These are phyloP conservation scores for Kodamaea fukazawae DNA, from an alignment of 805 yeast species.

Conservation along the genomic window DNA sequence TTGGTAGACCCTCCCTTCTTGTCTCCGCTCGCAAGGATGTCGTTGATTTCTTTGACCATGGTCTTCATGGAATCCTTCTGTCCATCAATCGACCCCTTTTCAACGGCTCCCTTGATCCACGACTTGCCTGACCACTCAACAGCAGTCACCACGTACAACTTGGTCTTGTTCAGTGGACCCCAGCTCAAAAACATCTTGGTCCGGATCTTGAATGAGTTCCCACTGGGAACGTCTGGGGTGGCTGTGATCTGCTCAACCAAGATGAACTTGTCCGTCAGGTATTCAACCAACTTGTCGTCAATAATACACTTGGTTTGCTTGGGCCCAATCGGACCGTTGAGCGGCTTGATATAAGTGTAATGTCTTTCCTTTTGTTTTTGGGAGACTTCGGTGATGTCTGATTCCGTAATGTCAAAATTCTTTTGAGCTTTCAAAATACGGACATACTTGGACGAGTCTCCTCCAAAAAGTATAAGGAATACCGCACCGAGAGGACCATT, in stretches of 20 bases:
- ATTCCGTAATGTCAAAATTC: conserved; percentile 23
- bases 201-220: conserved; percentile 71
- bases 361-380: conserved; percentile 44
- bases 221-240: conserved; percentile 96
- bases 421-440: conserved; percentile 32
- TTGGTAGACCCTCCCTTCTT: conserved; percentile 13
- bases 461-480: conserved; percentile 68
- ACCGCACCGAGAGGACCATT: conserved; percentile 77
- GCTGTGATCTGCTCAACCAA: conserved; percentile 59
- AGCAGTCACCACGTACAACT: conserved; percentile 62
- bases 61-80: conserved; percentile 61
- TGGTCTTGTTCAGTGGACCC: conserved; percentile 63
- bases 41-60: conserved; percentile 47
- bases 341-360: conserved; percentile 69
- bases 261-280: conserved; percentile 52
- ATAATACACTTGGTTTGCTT: conserved; percentile 78
- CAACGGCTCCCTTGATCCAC: conserved; percentile 89
- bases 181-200: conserved; percentile 74
- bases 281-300: conserved; percentile 49
- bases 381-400: conserved; percentile 31
- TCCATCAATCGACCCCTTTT: conserved; percentile 78
- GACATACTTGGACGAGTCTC: conserved; percentile 41
- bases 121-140: conserved; percentile 88
- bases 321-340: conserved; percentile 86
- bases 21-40: conserved; percentile 25